Base-by-base conservation (phyloP, 2,329 filamentous ascomycete genomes). In the Cytospora paraplurivora region DNA sequence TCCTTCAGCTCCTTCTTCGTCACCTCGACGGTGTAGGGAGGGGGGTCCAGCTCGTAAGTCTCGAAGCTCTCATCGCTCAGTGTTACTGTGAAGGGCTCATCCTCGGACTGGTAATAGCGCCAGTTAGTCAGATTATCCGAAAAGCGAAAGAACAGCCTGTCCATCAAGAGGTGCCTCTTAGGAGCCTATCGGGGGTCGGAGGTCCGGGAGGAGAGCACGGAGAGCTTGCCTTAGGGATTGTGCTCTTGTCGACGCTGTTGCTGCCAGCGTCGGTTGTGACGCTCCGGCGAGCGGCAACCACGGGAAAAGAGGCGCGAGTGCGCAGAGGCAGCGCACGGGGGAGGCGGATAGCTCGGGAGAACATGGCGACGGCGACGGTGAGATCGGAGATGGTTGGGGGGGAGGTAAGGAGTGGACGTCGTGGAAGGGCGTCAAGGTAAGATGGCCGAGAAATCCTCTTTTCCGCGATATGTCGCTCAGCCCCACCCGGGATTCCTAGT, bases 11-110 rank as follows among this genome's bases (percentile, higher is more conserved):
- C 91, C 81, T 91, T 93, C 89, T 99, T 99, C 75, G 94, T 98
- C 69, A 93, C 91, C 73, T 96, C 84, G 72, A 99, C 82, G 68
- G 91, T 93, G 85, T 97, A 97, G 64, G 92, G 84, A 69, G 95
- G 95, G 72, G 94, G 93, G 81, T 99, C 95, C 76, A 99, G 87
- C 84, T 97, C 93, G 82, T 98, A 99, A 64, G 95, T 97, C 87
- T 99, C 95, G 83, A 98, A 99, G 83, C 92, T 94, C 89, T 98
- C 94, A 78, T 97, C 92, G 77, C 92, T 96, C 77, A 99, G 90
- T 75, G 88, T 90, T 77, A 99, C 87, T 74, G 89, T 87, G 83
- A 99, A 98, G 69, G 88, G 87, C 85, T 96, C 91, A 75, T 97
- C 92, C 78, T 97, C 93, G 78, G 93, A 91, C 93, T 96, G 75